Evolutionary conservation across 495 filamentous ascomycete species (phyloP).

Genomic region (Xylaria palmicola): DNA sequence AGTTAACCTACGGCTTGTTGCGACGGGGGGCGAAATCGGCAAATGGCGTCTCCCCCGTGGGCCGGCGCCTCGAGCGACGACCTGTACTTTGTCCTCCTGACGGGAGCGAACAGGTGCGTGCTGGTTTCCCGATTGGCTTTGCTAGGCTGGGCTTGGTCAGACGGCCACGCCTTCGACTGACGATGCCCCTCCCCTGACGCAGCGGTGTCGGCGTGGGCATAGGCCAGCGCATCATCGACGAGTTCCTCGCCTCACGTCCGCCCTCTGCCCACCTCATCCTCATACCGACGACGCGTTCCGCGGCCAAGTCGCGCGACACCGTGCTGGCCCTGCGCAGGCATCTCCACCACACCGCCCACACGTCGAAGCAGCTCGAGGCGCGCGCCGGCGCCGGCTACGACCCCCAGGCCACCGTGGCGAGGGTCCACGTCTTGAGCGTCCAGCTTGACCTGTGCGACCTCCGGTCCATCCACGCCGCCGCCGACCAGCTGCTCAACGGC

Average conservation of each 20-base stretch:
- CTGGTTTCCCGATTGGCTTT: too few species aligned
- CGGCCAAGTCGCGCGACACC: slow-evolving; percentile 60
- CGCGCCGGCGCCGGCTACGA: slow-evolving; percentile 43
- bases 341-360: slow-evolving; percentile 43
- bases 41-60: slow-evolving; percentile 52
- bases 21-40: too few species aligned
- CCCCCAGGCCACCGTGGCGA: slow-evolving; percentile 42
- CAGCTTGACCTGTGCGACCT: slow-evolving; percentile 58
- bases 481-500: slow-evolving; percentile 48
- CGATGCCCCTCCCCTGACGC: slow-evolving; percentile 22
- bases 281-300: slow-evolving; percentile 64
- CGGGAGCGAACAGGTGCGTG: slow-evolving; percentile 73
- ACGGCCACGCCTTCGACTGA: too few species aligned
- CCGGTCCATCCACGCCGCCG: slow-evolving; percentile 45
- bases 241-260: slow-evolving; percentile 73
- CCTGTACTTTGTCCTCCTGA: slow-evolving; percentile 58
- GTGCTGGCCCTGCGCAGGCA: slow-evolving; percentile 54
- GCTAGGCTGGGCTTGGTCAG: too few species aligned
- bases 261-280: slow-evolving; percentile 61
- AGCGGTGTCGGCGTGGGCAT: slow-evolving; percentile 91
- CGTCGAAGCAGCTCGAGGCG: slow-evolving; percentile 34
- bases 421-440: slow-evolving; percentile 56
- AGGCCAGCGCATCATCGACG: slow-evolving; percentile 83
- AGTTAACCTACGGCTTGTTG: too few species aligned
- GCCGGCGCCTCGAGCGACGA: slow-evolving; percentile 46